Base-by-base conservation (phyloP, 768 basidiomycete genomes). In the Mycena kentingensis region DNA sequence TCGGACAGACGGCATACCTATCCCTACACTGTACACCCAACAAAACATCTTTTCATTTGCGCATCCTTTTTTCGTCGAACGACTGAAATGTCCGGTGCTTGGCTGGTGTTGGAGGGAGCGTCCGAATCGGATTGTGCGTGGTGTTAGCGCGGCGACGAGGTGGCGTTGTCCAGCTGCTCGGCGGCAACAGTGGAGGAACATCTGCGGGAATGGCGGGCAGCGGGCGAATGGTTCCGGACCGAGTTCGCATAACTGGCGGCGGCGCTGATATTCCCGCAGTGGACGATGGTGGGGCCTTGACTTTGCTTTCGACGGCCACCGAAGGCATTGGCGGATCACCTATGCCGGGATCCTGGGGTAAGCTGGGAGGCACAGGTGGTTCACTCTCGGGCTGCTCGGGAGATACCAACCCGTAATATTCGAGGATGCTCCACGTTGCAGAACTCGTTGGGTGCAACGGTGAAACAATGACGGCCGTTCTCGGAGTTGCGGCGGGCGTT, bases 321-420 rank as follows among this genome's bases (percentile, higher is more conserved):
- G n/a, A n/a, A n/a, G n/a, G n/a, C n/a, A n/a, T n/a, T n/a, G n/a
- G n/a, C n/a, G n/a, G n/a, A n/a, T n/a, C n/a, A n/a, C n/a, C n/a
- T n/a, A n/a, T n/a, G n/a, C n/a, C n/a, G n/a, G n/a, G n/a, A n/a
- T n/a, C n/a, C 10, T 4, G 4, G 46, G 46, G 25, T 36, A 26
- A 3, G 35, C 28, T 3, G 46, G 46, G 35, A n/a, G n/a, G n/a
- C n/a, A n/a, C n/a, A n/a, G n/a, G n/a, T n/a, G n/a, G n/a, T n/a
- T n/a, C n/a, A n/a, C n/a, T n/a, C n/a, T n/a, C n/a, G 5, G 52
- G 46, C 21, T 45, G 46, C 38, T 53, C 52, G 11, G 52, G 52
- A 19, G 21, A 27, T 10, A 1, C 18, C 18, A 42, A 37, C 16
- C 52, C 52, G 25, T 53, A 53, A 35, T 47, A 53, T 18, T 47